Base-by-base conservation (phyloP, 306 rosid species). In the Comarum palustre region DNA sequence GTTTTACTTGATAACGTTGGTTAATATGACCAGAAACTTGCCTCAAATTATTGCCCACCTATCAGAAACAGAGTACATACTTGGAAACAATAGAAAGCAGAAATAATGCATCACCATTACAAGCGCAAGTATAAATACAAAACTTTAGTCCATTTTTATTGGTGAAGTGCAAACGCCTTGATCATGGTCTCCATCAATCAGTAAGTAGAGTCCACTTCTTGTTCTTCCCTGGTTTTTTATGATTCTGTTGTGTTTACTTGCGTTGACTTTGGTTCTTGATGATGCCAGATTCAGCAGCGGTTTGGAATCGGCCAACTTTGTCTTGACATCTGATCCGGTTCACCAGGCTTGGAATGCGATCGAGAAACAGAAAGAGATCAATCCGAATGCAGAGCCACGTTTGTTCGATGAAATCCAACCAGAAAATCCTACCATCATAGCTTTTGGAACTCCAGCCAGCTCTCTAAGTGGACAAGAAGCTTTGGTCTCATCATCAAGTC, bases 251-350 rank as follows among this genome's bases (percentile, higher is more conserved):
- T 62, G 16, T 16, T 11, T 2, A 25, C 42, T 59, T 39, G 42
- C 1, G 52, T 42, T 20, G 43, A 42, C 71, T 58, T 57, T 71
- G 25, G 59, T 52, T 16, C 19, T 58, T 16, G 47, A 6, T 71
- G 81, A 36, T 60, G 19, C 12, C 79, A 91, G 96, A 50, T 86
- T 86, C 61, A 84, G 87, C 86, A 50, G 73, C 58, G 97, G 97
- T 25, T 39, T 68, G 1, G 86, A 78, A 59, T 45, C 47, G 20
- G 94, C 83, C 4, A 51, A 60, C 43, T 68, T 78, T 20, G 52
- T 77, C 13, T 77, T 82, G 29, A 67, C 69, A 51, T 80, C 92
- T 73, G 77, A 32, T 60, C 12, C 85, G 22, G 83, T 81, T 8
- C 5, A 2, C 38, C 78, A 19, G 54, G 31, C 88, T 16, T 86